Evolutionary conservation across 345 rosid genomes (phyloP).

Genomic region (Ricinus communis): DNA sequence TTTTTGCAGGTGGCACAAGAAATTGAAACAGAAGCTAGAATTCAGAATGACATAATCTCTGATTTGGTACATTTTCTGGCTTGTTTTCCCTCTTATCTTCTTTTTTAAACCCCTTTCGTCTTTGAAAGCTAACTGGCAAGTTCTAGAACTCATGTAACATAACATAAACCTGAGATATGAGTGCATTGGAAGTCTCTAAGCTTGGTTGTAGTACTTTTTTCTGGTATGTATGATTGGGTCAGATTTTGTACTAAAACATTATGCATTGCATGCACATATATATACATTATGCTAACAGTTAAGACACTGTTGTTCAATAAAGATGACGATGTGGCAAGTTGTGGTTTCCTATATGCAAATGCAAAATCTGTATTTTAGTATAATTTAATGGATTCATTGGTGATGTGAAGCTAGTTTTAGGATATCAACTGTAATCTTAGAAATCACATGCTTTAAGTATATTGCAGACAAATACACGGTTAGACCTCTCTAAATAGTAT

Average conservation of each 20-base stretch:
- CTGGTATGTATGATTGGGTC: background rate
- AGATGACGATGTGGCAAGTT: background rate
- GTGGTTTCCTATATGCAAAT: too few species aligned
- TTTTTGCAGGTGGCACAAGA: slow-evolving; percentile 38
- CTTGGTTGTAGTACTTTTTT: background rate
- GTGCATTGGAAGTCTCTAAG: background rate
- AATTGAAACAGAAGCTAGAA: slow-evolving; percentile 36
- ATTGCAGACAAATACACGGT: too few species aligned
- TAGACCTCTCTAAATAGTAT: too few species aligned
- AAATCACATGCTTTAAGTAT: too few species aligned
- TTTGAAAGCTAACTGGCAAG: background rate
- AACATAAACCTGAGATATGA: background rate
- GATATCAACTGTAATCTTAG: too few species aligned
- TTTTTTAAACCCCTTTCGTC: background rate
- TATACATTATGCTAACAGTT: background rate
- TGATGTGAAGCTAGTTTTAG: too few species aligned
- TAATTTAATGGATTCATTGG: too few species aligned
- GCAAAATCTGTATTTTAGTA: too few species aligned
- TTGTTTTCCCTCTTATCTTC: background rate
- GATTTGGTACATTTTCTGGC: slow-evolving; percentile 22
- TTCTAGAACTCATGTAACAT: background rate
- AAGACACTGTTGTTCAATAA: background rate
- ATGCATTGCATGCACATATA: background rate
- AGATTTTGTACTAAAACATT: background rate
- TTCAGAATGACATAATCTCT: slow-evolving; percentile 31